Evolutionary conservation across 257 asterid species (phyloP), one percentile per base, ranked within the genome.

Genomic region (Avicennia marina): DNA sequence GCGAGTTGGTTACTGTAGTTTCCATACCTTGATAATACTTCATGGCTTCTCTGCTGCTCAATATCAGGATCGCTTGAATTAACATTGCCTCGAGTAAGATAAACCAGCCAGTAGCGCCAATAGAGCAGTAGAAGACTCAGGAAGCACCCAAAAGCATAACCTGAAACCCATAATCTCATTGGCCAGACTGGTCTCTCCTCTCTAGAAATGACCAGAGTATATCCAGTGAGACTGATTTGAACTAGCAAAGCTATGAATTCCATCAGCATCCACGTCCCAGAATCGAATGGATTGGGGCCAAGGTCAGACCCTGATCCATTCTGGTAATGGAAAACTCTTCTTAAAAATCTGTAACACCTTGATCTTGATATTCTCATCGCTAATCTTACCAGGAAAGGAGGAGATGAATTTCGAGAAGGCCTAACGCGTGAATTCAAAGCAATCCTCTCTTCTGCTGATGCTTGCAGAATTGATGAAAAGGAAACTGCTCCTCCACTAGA

Each of bases 181-280:
- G 95, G 98, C 96, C 96, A 91, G 64, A 86, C 80, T 4, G 97
- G 97, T 11, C 71, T 85, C 64, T 91, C 98, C 44, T 17, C 72
- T 64, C 63, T 74, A 40, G 98, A 72, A n/a, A 77, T 56, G 19
- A 71, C 41, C 49, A 91, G 54, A 24, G 87, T 78, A 50, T 77
- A 77, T 4, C 57, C 38, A 3, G 79, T 67, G 49, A 71, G 16
- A 22, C 63, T 41, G 50, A 85, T 72, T 59, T 91, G 98, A 53
- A 83, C 72, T 24, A 43, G 70, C 63, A 82, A 69, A 11, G 77
- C 75, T 4, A 82, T 19, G 38, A 77, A 71, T 53, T 91, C 98
- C 75, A 81, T 74, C 33, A 80, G 19, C 83, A 91, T 83, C 95
- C 97, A 91, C 13, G 63, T 67, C 53, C 67, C 7, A 0, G 98